phyloP scores from a whole-genome alignment of 495 filamentous ascomycete genomes.

The Daldinia bambusicola region DNA sequence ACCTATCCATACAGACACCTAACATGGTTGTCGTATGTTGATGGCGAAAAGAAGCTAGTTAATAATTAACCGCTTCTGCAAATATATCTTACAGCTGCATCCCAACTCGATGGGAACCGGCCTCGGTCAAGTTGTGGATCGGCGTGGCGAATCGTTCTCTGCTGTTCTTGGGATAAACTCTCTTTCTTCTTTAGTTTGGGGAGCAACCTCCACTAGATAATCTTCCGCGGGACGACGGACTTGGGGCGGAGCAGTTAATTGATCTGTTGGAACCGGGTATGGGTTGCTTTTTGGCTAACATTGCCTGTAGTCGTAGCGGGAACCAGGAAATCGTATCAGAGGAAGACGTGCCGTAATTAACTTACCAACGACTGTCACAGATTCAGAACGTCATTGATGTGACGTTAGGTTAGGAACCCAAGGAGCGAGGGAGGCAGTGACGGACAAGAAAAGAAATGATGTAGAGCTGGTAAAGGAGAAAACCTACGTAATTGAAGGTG shows the following conservation, averaged over 20 bases:
- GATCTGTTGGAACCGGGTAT: slow-evolving; percentile 26
- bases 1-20: slow-evolving; percentile 23
- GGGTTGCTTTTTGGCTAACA: slow-evolving; percentile 28
- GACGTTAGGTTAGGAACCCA: slow-evolving; percentile 22
- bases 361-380: slow-evolving; percentile 19
- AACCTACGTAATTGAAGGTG: slow-evolving; percentile 39
- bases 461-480: slow-evolving; percentile 43
- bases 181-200: slow-evolving; percentile 15
- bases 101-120: slow-evolving; percentile 23
- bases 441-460: slow-evolving; percentile 43
- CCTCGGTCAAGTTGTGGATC: slow-evolving; percentile 24
- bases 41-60: slow-evolving; percentile 13
- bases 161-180: slow-evolving; percentile 19
- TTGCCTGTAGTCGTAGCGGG: slow-evolving; percentile 23
- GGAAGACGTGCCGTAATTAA: slow-evolving; percentile 30
- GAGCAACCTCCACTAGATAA: slow-evolving; percentile 24
- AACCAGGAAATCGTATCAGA: slow-evolving; percentile 36
- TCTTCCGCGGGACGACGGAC: slow-evolving; percentile 37
- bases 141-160: slow-evolving; percentile 18
- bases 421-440: slow-evolving; percentile 30
- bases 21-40: slow-evolving; percentile 27
- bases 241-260: slow-evolving; percentile 36
- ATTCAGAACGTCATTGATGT: slow-evolving; percentile 41
- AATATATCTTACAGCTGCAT: slow-evolving; percentile 11
- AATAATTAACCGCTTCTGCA: slow-evolving; percentile 7